Evolutionary conservation across 352 stramenopile species (phyloP), one percentile per base, ranked within the genome.

Genomic region (Phytophthora colocasiae): DNA sequence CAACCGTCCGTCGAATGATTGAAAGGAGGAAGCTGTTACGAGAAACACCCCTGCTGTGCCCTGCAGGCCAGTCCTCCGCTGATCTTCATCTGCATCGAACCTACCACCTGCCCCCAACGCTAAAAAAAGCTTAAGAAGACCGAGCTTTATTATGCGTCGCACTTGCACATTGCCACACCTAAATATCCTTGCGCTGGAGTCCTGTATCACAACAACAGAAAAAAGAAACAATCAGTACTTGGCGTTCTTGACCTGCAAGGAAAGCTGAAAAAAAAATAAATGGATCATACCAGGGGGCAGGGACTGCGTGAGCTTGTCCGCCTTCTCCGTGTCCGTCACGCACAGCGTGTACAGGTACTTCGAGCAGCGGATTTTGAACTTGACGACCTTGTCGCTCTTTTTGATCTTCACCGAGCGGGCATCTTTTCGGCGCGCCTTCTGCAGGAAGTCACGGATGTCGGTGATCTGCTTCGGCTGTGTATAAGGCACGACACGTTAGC

Each of bases 311-410:
- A 99, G 93, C 90, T 99, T 99, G 78, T 99, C 97, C 27, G 98
- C 98, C 96, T 99, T 99, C 83, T 99, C 97, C 50, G 89, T 92
- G 87, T 99, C 97, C 44, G 90, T 97, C 55, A 99, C 97, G 64
- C 96, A 97, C 31, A 99, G 87, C 58, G 98, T 99, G 91, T 99
- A 99, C 73, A 99, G 89, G 81, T 99, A 98, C 81, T 96, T 97
- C 74, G 91, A 98, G 96, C 97, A 99, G 75, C 98, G 96, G 81
- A 99, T 99, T 93, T 99, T 99, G 92, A 99, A 99, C 93, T 99
- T 99, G 80, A 97, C 98, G 59, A 98, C 91, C 79, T 94, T 83
- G 71, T 91, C 85, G 67, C 90, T 92, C 95, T 99, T 99, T 85
- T 98, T 98, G 80, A 99, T 99, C 88, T 99, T 99, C 46, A 99